Evolutionary conservation across 2,329 filamentous ascomycete species (phyloP).

Genomic region (Claviceps quebecensis): DNA sequence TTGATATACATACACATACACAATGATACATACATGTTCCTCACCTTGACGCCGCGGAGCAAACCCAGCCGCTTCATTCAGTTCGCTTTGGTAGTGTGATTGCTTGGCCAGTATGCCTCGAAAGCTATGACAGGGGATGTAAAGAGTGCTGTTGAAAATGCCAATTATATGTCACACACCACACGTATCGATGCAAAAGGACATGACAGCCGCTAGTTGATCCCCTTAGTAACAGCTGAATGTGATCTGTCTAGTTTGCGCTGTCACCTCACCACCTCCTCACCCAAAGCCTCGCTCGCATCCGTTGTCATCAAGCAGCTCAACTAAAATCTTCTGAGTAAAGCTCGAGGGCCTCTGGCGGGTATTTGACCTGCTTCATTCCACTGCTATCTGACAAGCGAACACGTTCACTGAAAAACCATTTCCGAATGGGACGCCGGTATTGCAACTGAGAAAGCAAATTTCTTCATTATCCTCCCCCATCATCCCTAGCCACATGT

Average conservation of each 20-base stretch:
- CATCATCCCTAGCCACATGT: neutral
- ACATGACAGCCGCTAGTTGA: conserved; percentile 19
- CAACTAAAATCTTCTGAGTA: conserved; percentile 8
- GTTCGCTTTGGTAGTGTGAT: no score
- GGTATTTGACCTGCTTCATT: conserved; percentile 3
- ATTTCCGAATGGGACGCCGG: neutral
- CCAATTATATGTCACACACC: conserved; percentile 10
- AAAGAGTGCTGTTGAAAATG: neutral
- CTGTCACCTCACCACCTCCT: conserved; percentile 18
- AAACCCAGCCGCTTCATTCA: no score
- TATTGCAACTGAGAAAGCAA: conserved; percentile 6
- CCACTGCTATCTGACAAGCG: conserved; percentile 1
- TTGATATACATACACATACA: no score
- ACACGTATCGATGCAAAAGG: conserved; percentile 20
- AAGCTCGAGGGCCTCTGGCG: neutral
- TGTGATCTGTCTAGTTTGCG: conserved; percentile 23
- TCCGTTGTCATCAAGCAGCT: conserved; percentile 12
- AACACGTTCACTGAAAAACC: conserved; percentile 1
- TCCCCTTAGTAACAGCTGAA: conserved; percentile 21
- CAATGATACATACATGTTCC: no score
- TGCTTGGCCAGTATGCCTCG: neutral
- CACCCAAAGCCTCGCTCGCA: conserved; percentile 15
- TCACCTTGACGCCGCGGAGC: no score
- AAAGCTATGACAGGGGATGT: neutral
- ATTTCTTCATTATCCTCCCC: neutral